These are phyloP conservation scores for Rhodamnia argentea DNA, from an alignment of 345 rosid species.

Conservation along the genomic window DNA sequence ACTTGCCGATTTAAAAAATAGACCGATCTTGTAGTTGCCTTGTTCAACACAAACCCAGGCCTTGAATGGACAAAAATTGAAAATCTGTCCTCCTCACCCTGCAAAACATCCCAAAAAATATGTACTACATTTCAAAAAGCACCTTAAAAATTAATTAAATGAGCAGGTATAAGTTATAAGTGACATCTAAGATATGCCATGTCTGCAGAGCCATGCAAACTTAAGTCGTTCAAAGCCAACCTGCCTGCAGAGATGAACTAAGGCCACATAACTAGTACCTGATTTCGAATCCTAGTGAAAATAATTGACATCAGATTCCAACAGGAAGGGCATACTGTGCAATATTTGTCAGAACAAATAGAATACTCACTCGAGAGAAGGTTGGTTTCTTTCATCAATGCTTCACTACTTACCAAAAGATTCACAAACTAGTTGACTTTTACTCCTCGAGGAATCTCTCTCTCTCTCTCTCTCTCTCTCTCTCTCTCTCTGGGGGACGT, in stretches of 20 bases:
- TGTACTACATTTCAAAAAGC: background rate
- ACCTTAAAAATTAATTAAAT: background rate
- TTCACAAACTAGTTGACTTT: background rate
- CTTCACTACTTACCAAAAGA: background rate
- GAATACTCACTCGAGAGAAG: background rate
- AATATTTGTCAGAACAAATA: background rate
- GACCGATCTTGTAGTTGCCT: constrained; percentile 70
- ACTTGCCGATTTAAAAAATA: constrained; percentile 75
- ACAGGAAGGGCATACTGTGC: background rate
- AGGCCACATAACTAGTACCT: background rate
- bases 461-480: background rate
- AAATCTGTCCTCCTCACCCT: constrained; percentile 71
- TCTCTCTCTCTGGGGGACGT: too few species aligned
- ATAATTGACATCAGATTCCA: background rate
- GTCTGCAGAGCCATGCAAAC: background rate
- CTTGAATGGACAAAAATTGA: constrained; percentile 88
- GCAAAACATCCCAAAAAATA: constrained; percentile 12
- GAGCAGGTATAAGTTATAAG: background rate
- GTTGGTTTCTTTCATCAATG: background rate
- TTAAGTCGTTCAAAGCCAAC: background rate
- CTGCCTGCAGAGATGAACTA: background rate
- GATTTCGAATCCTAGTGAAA: background rate
- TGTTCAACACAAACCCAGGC: constrained; percentile 79
- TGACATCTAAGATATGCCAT: background rate
- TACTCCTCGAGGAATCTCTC: background rate